Evolutionary conservation across 768 basidiomycete species (phyloP).

Genomic region (Trametes cingulata): DNA sequence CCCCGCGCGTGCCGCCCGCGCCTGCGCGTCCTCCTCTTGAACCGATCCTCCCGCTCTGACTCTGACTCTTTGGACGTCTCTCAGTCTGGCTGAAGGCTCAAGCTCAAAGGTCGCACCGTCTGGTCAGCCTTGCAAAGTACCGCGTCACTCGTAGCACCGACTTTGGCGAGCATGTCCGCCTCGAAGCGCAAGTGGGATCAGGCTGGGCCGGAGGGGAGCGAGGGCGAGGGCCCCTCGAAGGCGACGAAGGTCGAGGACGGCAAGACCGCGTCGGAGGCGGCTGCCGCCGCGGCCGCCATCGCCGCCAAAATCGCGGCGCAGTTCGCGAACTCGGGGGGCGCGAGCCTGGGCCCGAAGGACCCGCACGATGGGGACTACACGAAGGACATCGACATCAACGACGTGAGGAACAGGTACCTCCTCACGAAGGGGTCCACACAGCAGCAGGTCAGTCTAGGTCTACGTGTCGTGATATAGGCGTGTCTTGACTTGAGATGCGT

Average conservation of each 20-base stretch:
- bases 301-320: conserved; percentile 95
- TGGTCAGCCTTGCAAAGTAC: neutral
- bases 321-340: conserved; percentile 50
- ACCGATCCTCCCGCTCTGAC: neutral
- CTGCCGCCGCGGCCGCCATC: conserved; percentile 81
- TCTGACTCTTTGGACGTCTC: neutral
- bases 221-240: conserved; percentile 43
- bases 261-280: conserved; percentile 68
- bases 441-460: conserved; percentile 61
- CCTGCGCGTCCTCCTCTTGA: too few species aligned
- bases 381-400: conserved; percentile 96
- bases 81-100: neutral
- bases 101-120: neutral
- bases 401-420: conserved; percentile 91
- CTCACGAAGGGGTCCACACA: conserved; percentile 94
- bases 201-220: conserved; percentile 53
- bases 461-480: neutral
- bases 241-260: conserved; percentile 49
- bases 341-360: conserved; percentile 50
- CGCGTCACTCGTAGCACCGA: neutral
- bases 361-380: conserved; percentile 79
- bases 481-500: neutral
- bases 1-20: neutral
- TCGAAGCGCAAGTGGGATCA: conserved; percentile 85
- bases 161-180: conserved; percentile 50